phyloP scores from a whole-genome alignment of 2,329 filamentous ascomycete genomes.

The Phialophora verrucosa region DNA sequence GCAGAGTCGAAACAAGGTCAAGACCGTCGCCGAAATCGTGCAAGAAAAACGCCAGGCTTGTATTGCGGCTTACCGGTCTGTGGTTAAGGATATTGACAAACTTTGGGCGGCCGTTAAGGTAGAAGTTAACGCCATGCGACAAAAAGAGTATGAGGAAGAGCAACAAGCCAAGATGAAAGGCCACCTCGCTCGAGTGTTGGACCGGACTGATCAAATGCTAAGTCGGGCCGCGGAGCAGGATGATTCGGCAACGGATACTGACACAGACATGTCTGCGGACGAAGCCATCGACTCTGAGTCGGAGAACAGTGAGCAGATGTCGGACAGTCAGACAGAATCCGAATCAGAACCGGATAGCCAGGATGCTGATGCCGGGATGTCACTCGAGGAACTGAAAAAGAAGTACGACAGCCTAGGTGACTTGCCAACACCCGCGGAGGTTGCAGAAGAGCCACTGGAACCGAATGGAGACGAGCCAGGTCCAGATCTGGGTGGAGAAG shows the following conservation, averaged over 20 bases:
- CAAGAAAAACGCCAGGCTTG: constrained; percentile 74
- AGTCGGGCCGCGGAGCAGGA: constrained; percentile 41
- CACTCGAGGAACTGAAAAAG: constrained; percentile 53
- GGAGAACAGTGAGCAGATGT: constrained; percentile 53
- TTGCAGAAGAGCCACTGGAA: not conserved
- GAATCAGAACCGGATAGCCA: constrained; percentile 51
- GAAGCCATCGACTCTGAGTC: constrained; percentile 47
- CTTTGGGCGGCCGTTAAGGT: constrained; percentile 65
- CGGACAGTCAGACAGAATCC: constrained; percentile 51
- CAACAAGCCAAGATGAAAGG: constrained; percentile 59
- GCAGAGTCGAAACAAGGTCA: constrained; percentile 51
- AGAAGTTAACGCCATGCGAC: constrained; percentile 63
- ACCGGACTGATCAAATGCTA: constrained; percentile 64
- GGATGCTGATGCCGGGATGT: constrained; percentile 53
- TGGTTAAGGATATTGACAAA: constrained; percentile 68
- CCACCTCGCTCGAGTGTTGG: constrained; percentile 58
- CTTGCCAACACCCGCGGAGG: constrained; percentile 10
- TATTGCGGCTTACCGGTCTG: constrained; percentile 71
- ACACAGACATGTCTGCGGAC: constrained; percentile 37
- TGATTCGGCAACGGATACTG: constrained; percentile 32
- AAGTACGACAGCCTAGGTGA: constrained; percentile 54
- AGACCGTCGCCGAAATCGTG: constrained; percentile 72
- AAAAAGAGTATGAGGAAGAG: constrained; percentile 66
- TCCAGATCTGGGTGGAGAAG: constrained; percentile 42
- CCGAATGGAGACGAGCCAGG: constrained; percentile 10